These are phyloP conservation scores for Capsicum rhomboideum DNA, from an alignment of 257 asterid species.

Conservation along the genomic window DNA sequence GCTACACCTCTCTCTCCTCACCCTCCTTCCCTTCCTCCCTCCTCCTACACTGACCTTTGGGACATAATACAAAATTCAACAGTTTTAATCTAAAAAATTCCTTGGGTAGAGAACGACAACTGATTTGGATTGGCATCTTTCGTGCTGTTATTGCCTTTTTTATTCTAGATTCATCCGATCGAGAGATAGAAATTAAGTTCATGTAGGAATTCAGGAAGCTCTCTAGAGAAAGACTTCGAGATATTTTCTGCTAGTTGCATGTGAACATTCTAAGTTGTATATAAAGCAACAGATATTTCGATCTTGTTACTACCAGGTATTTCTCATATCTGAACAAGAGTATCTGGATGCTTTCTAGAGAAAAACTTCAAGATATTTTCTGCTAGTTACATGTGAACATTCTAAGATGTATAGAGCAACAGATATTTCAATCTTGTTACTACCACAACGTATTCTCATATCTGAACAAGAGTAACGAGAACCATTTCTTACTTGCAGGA, in stretches of 20 bases:
- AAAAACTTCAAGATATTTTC: neutral
- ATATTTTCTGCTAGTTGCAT: neutral
- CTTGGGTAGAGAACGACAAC: neutral
- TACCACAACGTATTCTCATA: neutral
- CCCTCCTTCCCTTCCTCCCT: neutral
- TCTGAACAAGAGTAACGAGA: neutral
- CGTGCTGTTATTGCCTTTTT: neutral
- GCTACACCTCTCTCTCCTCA: neutral
- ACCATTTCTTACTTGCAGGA: constrained; percentile 53
- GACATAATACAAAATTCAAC: neutral
- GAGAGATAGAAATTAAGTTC: neutral
- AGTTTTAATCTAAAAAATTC: neutral
- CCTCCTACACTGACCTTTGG: neutral
- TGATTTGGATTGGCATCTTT: neutral
- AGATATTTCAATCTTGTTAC: neutral
- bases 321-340: neutral
- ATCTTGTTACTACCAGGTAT: neutral
- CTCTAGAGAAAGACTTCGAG: neutral
- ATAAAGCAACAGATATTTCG: neutral
- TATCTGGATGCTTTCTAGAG: neutral
- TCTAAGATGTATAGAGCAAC: neutral
- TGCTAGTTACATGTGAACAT: neutral
- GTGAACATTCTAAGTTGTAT: neutral
- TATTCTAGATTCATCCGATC: neutral
- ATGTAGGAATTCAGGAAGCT: neutral